These are phyloP conservation scores for Globisporangium emineosum DNA, from an alignment of 352 stramenopile species.

Conservation along the genomic window DNA sequence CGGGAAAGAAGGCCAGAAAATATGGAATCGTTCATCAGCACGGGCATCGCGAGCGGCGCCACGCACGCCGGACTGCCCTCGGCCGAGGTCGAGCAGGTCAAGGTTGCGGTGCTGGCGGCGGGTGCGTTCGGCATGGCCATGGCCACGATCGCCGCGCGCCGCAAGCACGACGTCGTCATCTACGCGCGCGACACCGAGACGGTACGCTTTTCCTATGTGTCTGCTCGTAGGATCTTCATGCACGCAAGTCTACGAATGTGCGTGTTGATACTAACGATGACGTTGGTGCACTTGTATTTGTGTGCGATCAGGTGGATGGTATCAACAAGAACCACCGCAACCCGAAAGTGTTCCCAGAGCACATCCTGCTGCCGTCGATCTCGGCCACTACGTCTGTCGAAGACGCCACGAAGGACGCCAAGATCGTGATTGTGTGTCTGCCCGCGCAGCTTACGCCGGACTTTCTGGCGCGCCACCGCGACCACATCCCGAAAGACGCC, in stretches of 20 bases:
- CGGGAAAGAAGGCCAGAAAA: neutral
- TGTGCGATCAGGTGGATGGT: slow-evolving; percentile 57
- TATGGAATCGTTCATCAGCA: slow-evolving; percentile 43
- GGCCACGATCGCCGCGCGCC: slow-evolving; percentile 86
- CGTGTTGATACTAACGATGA: neutral
- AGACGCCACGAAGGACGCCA: slow-evolving; percentile 84
- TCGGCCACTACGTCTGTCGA: slow-evolving; percentile 87
- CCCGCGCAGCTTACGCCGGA: slow-evolving; percentile 93
- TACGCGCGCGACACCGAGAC: slow-evolving; percentile 84
- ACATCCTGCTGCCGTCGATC: slow-evolving; percentile 80
- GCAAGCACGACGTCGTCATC: slow-evolving; percentile 90
- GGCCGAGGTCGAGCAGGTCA: slow-evolving; percentile 72
- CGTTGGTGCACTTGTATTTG: neutral
- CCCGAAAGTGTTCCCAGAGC: slow-evolving; percentile 89
- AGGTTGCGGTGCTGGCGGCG: slow-evolving; percentile 89
- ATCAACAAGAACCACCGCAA: slow-evolving; percentile 93
- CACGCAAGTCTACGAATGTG: neutral
- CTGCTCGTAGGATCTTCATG: neutral
- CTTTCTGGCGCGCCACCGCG: slow-evolving; percentile 86
- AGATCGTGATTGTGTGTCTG: slow-evolving; percentile 95
- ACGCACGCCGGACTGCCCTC: slow-evolving; percentile 71
- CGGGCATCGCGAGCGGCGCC: slow-evolving; percentile 29
- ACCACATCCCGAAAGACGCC: slow-evolving; percentile 85
- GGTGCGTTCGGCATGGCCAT: slow-evolving; percentile 97
- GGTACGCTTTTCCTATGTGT: slow-evolving; percentile 5